A percentile compares a stretch with the other conserved stretches of the same genome.
Conservation (phyloP, 306 rosid species). For the Ziziphus jujuba region DNA sequence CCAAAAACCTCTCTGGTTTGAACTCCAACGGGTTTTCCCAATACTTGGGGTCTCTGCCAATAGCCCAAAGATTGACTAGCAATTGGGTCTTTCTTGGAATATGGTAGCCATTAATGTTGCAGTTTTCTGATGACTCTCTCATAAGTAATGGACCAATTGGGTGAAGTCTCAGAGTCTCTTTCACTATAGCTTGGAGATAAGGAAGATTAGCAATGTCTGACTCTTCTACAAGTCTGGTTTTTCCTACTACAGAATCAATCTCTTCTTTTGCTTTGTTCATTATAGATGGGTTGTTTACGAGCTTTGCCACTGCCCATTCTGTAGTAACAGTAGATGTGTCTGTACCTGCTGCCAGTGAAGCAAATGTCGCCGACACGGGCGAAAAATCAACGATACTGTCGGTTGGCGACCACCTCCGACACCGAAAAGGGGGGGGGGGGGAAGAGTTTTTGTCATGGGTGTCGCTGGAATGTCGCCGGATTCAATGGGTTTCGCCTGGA, state of each 20-base stretch:
- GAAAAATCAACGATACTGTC: no score
- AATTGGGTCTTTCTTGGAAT: conserved; percentile 63
- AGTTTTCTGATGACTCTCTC: conserved; percentile 54
- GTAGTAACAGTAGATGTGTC: conserved; percentile 50
- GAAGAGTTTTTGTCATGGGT: no score
- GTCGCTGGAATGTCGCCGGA: no score
- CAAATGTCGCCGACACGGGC: no score
- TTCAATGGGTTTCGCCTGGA: no score
- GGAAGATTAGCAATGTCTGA: conserved; percentile 64
- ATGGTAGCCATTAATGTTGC: conserved; percentile 52
- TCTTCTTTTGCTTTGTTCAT: conserved; percentile 72
- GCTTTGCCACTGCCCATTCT: conserved; percentile 75
- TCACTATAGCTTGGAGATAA: conserved; percentile 72
- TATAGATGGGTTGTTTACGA: conserved; percentile 61
- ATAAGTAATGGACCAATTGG: conserved; percentile 68
- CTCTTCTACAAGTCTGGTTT: conserved; percentile 53
- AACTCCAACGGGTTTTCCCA: conserved; percentile 78
- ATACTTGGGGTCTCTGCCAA: conserved; percentile 67
- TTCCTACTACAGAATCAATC: conserved; percentile 52
- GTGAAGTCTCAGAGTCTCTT: conserved; percentile 85
- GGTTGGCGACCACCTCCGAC: no score
- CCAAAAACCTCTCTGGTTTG: conserved; percentile 65
- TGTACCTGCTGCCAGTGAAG: conserved; percentile 62
- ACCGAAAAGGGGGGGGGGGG: no score
- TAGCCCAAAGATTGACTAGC: conserved; percentile 76